A percentile compares a stretch with the other conserved stretches of the same genome.
phyloP scores from a whole-genome alignment of 23 red algal species.

The Gracilaria vermiculophylla region DNA sequence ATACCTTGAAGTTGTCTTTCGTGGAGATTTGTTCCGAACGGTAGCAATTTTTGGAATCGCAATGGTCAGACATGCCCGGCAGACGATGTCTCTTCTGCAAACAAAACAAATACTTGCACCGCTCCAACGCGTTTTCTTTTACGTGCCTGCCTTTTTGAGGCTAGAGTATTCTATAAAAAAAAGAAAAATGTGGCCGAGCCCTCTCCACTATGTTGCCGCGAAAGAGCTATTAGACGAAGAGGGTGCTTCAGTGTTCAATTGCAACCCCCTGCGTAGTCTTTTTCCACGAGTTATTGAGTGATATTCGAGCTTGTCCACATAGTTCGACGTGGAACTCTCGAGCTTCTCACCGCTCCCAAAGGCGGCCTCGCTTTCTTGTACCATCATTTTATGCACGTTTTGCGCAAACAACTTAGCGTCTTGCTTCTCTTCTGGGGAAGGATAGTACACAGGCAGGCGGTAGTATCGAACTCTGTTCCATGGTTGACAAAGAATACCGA shows the following conservation, averaged over 20 bases:
- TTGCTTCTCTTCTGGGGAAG: slow-evolving; percentile 77
- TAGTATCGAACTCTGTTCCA: slow-evolving; percentile 63
- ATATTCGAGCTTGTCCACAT: slow-evolving; percentile 60
- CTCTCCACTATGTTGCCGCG: background rate
- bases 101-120: background rate
- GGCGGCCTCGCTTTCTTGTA: slow-evolving; percentile 35
- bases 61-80: background rate
- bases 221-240: background rate
- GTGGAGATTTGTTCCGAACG: background rate
- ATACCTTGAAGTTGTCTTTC: background rate
- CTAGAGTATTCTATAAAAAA: no score
- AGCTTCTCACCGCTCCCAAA: slow-evolving; percentile 10
- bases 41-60: background rate
- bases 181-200: no score
- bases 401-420: slow-evolving; percentile 81
- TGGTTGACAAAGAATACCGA: slow-evolving; percentile 68
- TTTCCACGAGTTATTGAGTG: slow-evolving; percentile 37
- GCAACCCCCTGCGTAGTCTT: slow-evolving; percentile 48
- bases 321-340: slow-evolving; percentile 32
- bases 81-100: background rate
- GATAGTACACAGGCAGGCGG: slow-evolving; percentile 84
- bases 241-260: background rate
- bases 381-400: slow-evolving; percentile 74
- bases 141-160: no score
- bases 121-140: background rate